These are phyloP conservation scores for Verbena officinalis DNA, from an alignment of 257 asterid genomes.

Conservation along the genomic window DNA sequence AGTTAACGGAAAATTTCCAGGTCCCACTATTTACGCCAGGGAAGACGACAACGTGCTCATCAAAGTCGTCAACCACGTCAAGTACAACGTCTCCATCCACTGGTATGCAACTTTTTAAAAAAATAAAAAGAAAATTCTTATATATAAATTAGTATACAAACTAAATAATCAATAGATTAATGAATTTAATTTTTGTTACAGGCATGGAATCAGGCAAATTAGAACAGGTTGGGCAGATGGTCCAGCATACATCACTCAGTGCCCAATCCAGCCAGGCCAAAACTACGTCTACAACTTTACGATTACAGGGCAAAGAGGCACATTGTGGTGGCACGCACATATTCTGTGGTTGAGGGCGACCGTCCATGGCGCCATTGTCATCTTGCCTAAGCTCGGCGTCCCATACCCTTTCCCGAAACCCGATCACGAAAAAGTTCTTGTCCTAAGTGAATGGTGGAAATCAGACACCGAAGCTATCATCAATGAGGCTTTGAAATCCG, in stretches of 20 bases:
- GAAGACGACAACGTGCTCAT: constrained; percentile 76
- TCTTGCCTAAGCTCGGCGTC: constrained; percentile 62
- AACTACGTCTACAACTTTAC: constrained; percentile 64
- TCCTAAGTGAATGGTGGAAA: constrained; percentile 97
- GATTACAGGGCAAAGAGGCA: constrained; percentile 67
- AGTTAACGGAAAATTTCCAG: constrained; percentile 75
- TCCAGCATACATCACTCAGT: constrained; percentile 74
- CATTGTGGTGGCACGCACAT: constrained; percentile 77
- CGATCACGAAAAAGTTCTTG: constrained; percentile 51
- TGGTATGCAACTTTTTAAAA: constrained; percentile 63
- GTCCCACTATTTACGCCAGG: constrained; percentile 85
- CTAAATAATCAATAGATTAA: too few relatives aligned
- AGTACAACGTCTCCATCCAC: constrained; percentile 82
- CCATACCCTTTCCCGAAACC: constrained; percentile 77
- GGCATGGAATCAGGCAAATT: constrained; percentile 78
- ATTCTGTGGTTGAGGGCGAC: constrained; percentile 73
- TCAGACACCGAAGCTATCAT: constrained; percentile 83
- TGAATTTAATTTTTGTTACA: not conserved
- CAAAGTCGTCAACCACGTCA: constrained; percentile 79
- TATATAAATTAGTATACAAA: too few relatives aligned
- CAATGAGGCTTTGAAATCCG: constrained; percentile 71
- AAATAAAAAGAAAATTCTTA: too few relatives aligned
- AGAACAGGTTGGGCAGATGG: constrained; percentile 82
- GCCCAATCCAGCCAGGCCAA: constrained; percentile 73
- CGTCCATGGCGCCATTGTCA: constrained; percentile 65